Percentiles rank a stretch among this genome's conserved stretches.
Conservation (phyloP, 2,329 filamentous ascomycete genomes). For the Exophiala xenobiotica region DNA sequence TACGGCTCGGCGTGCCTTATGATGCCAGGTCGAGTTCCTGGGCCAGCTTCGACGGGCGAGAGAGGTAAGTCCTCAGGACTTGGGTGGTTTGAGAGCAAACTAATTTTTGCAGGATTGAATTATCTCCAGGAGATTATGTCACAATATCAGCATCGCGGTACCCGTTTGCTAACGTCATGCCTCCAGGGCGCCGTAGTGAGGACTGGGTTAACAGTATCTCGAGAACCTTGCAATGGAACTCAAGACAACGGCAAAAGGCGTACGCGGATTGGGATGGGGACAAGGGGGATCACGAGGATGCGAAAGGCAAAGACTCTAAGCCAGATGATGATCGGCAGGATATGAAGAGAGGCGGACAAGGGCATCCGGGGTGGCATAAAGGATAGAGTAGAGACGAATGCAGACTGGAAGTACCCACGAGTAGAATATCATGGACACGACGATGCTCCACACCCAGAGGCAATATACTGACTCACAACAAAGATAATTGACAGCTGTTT, state of each 20-base stretch:
- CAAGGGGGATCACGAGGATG: conserved; percentile 8
- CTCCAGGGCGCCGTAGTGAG: conserved; percentile 44
- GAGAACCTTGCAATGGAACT: conserved; percentile 53
- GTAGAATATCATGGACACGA: too few relatives aligned
- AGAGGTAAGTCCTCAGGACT: conserved; percentile 54
- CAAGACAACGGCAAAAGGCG: conserved; percentile 47
- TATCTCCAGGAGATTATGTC: conserved; percentile 52
- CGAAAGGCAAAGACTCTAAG: neutral
- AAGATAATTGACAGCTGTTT: too few relatives aligned
- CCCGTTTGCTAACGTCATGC: conserved; percentile 52
- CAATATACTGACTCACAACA: too few relatives aligned
- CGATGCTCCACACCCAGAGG: too few relatives aligned
- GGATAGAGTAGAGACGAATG: conserved; percentile 1
- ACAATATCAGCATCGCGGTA: conserved; percentile 54
- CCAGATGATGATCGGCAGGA: conserved; percentile 4
- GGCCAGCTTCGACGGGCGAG: conserved; percentile 96
- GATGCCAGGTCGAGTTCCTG: conserved; percentile 84
- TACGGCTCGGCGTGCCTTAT: conserved; percentile 92
- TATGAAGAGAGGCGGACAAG: conserved; percentile 2
- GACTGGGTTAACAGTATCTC: conserved; percentile 54
- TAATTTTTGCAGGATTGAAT: conserved; percentile 42
- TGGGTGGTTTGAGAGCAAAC: neutral
- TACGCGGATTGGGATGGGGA: conserved; percentile 33
- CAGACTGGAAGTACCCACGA: neutral
- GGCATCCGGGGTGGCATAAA: conserved; percentile 1